Base-by-base conservation (phyloP, 768 basidiomycete species). In the Dioszegia hungarica region DNA sequence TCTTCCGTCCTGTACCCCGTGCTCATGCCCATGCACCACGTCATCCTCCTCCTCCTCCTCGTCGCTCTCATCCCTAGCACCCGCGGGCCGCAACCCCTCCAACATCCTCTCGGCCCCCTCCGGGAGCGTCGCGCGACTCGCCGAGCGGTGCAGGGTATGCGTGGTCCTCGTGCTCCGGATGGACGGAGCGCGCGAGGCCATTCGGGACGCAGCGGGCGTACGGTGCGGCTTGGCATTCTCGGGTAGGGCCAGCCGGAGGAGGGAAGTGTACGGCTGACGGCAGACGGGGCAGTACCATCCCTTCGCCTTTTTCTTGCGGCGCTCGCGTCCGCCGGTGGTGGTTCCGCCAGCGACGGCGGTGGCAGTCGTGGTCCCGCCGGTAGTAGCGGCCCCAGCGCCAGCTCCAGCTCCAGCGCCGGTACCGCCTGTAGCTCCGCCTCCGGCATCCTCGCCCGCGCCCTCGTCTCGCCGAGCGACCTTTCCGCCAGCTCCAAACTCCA, bases 261-360 rank as follows among this genome's bases (percentile, higher is more conserved):
- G 80, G 0, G 90, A 91, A 0, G 90, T 91, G 68, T 94, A 94
- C 11, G 90, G 90, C 81, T 92, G 91, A 63, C 92, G 83, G 75
- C 92, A 94, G 46, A 97, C 89, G 27, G 92, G 92, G 74, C 92
- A 97, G 81, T 88, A 90, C 92, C 92, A 97, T 5, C 92, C 92
- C 77, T 97, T 97, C 0, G 90, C 88, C 79, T 90, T 93, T 64
- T 90, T 82, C 80, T 91, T 93, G 72, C 91, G 80, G 59, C 78
- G 70, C 52, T 90, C 81, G 4, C 81, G 75, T 55, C 80, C 79
- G 15, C 76, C 28, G 6, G 68, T 64, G n/a, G 63, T 74, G 33
- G 72, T 75, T 1, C 64, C 66, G 19, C 61, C 78, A 12, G 69
- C 68, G 3, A 74, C 63, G n/a, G 73, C 62, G 12, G 70, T 57